A percentile compares a stretch with the other conserved stretches of the same genome.
phyloP scores from a whole-genome alignment of 2,329 filamentous ascomycete species.

The Fusarium illudens region DNA sequence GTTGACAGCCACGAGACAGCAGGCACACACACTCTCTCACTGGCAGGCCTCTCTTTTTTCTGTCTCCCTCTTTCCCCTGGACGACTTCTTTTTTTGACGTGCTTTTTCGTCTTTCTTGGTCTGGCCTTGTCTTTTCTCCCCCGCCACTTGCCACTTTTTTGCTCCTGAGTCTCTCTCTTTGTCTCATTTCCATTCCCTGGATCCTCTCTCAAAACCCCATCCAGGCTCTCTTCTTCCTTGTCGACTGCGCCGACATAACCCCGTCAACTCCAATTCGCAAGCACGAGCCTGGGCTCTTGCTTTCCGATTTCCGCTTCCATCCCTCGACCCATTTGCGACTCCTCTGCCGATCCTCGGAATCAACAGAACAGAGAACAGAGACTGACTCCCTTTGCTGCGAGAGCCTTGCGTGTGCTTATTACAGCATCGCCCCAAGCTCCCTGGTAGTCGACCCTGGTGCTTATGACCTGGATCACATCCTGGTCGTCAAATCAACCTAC shows the following conservation, averaged over 20 bases:
- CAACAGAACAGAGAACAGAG: too few species aligned
- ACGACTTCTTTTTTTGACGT: conserved; percentile 26
- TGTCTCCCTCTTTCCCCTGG: conserved; percentile 16
- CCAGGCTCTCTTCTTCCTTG: conserved; percentile 10
- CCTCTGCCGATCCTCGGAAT: conserved; percentile 20
- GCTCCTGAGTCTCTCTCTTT: conserved; percentile 24
- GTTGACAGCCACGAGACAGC: conserved; percentile 15
- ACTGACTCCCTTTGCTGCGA: conserved; percentile 20
- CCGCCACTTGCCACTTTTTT: conserved; percentile 29
- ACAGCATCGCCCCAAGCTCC: conserved; percentile 32
- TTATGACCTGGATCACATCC: conserved; percentile 28
- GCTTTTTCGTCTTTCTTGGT: conserved; percentile 20
- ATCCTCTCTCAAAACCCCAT: not conserved
- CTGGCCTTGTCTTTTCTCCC: conserved; percentile 19
- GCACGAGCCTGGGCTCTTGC: conserved; percentile 14
- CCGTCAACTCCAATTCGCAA: conserved; percentile 11
- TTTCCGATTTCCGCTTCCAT: conserved; percentile 12
- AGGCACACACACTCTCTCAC: conserved; percentile 2
- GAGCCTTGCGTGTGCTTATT: conserved; percentile 19
- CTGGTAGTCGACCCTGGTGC: conserved; percentile 26
- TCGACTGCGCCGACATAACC: conserved; percentile 12
- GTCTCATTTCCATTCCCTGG: conserved; percentile 29
- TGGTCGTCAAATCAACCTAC: conserved; percentile 32
- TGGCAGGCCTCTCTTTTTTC: conserved; percentile 30
- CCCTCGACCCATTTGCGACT: conserved; percentile 8